These are phyloP conservation scores for Picochlorum sp. DNA, from an alignment of 139 green algal species.

Conservation along the genomic window DNA sequence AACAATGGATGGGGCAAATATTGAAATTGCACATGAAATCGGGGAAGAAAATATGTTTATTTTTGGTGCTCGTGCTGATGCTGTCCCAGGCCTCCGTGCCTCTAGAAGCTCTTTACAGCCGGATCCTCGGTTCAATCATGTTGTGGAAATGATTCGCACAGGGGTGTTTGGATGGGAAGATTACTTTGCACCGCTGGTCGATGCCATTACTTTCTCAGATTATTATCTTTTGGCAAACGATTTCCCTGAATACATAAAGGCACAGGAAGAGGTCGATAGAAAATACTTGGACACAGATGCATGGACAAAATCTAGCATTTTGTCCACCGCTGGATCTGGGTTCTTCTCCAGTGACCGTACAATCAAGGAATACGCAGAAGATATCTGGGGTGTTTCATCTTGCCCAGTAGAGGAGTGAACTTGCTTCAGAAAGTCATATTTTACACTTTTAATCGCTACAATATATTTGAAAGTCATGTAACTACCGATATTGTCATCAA, in stretches of 20 bases:
- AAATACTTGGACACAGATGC: constrained; percentile 46
- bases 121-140: constrained; percentile 64
- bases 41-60: constrained; percentile 78
- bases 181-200: constrained; percentile 84
- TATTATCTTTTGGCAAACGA: constrained; percentile 97
- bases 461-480: too few relatives aligned
- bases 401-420: constrained; percentile 4
- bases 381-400: constrained; percentile 29
- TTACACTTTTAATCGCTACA: not conserved
- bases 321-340: constrained; percentile 77
- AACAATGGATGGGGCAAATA: constrained; percentile 96
- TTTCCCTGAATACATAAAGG: constrained; percentile 83
- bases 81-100: constrained; percentile 45
- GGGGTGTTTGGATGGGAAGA: constrained; percentile 92
- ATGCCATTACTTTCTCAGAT: constrained; percentile 77
- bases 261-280: constrained; percentile 56
- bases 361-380: constrained; percentile 81
- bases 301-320: constrained; percentile 81
- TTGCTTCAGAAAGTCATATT: not conserved
- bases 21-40: constrained; percentile 83
- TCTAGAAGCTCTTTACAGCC: constrained; percentile 42
- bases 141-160: constrained; percentile 63
- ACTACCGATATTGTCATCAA: too few relatives aligned
- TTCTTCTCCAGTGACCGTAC: constrained; percentile 95
- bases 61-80: constrained; percentile 61